Conservation (phyloP, 2,329 filamentous ascomycete genomes). For the Chrysosporium queenslandicum region DNA sequence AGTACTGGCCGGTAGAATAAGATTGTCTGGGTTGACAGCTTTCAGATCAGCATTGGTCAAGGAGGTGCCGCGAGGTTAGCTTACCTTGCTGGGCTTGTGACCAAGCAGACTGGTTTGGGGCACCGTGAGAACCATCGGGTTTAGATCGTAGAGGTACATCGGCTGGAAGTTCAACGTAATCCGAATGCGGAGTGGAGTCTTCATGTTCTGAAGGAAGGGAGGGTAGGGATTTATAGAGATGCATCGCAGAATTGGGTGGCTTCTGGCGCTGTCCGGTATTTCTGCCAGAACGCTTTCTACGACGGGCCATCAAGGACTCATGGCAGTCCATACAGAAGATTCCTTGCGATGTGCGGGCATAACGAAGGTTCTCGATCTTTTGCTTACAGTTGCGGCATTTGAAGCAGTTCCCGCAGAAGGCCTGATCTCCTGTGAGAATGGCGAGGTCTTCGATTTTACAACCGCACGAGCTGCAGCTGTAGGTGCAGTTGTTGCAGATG, state of each 20-base stretch:
- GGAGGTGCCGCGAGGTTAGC: slow-evolving; percentile 19
- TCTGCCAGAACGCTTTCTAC: slow-evolving; percentile 54
- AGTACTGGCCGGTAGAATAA: slow-evolving; percentile 62
- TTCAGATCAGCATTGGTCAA: not conserved
- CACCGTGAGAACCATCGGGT: slow-evolving; percentile 18
- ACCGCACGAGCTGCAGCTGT: slow-evolving; percentile 91
- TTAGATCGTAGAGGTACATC: slow-evolving; percentile 21
- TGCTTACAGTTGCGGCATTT: slow-evolving; percentile 95
- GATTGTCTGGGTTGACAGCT: slow-evolving; percentile 40
- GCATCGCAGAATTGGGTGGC: slow-evolving; percentile 37
- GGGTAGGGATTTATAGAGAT: slow-evolving; percentile 84
- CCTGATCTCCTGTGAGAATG: slow-evolving; percentile 94
- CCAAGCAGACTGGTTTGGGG: slow-evolving; percentile 21
- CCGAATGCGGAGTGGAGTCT: slow-evolving; percentile 41
- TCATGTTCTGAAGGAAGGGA: slow-evolving; percentile 69
- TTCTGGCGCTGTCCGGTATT: slow-evolving; percentile 23
- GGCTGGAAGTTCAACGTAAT: slow-evolving; percentile 47
- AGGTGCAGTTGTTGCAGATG: slow-evolving; percentile 98
- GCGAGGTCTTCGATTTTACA: slow-evolving; percentile 98
- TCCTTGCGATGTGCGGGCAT: slow-evolving; percentile 92
- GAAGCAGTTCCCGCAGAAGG: slow-evolving; percentile 95
- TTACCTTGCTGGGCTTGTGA: slow-evolving; percentile 23
- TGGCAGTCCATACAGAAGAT: slow-evolving; percentile 99
- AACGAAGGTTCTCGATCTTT: slow-evolving; percentile 96
- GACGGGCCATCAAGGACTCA: slow-evolving; percentile 88